Base-by-base conservation (phyloP, 2,329 filamentous ascomycete species). In the Daldinia sp. region DNA sequence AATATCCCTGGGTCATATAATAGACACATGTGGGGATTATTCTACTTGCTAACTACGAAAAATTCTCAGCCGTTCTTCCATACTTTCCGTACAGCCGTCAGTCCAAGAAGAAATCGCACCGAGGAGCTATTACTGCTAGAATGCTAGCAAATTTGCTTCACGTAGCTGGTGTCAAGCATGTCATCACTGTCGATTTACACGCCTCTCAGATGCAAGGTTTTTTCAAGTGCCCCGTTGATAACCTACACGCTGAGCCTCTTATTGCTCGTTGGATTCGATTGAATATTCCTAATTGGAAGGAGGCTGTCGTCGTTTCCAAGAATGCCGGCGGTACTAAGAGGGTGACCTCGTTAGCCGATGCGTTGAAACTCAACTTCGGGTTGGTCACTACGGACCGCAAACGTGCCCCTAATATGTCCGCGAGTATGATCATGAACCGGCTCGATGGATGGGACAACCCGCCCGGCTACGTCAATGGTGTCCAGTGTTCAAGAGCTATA, bases 41-140 rank as follows among this genome's bases (percentile, higher is more conserved):
- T 57, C 43, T 60, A 37, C 27, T 47, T 61, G 57, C 66, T 67
- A 57, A 68, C 59, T 50, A 11, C 48, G 17, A 27, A 52, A 35
- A 58, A 59, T 9, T 53, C 61, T 3, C 74, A 94, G 92, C 92
- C 69, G 92, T 95, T 67, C 86, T 95, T 73, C 92, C 92, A 10
- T 98, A 98, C 80, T 99, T 98, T 75, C 95, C 95, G n/a, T 99
- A 99, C 82, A 97, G 93, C 71, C 92, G 95, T 66, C 95, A 99
- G 79, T 98, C 94, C 61, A 99, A 99, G 84, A 98, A 98, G 85
- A 99, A 99, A 81, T 93, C 93, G 58, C 94, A 98, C 75, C 88
- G 95, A 68, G 95, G 95, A 52, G 93, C 95, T 61, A 98, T 99
- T 74, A 97, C 95, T 7, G 95, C 95, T 57, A 90, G 94, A 70